Conservation (phyloP, 176 grass and related monocot genomes). For the Canna indica region DNA sequence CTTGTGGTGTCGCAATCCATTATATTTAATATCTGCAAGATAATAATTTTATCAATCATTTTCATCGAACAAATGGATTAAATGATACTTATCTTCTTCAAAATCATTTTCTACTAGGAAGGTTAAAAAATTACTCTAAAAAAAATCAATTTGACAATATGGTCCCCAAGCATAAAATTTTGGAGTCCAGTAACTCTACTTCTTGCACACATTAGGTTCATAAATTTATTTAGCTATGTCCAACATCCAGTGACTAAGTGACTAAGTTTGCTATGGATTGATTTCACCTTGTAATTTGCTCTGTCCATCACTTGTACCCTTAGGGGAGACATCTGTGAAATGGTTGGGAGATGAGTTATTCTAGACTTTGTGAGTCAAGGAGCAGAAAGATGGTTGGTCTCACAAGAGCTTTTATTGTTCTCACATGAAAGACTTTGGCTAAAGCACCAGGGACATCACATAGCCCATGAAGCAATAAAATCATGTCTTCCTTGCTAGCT, state of each 20-base stretch:
- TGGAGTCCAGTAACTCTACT: background rate
- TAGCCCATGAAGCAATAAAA: background rate
- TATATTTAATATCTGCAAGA: background rate
- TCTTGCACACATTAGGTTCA: background rate
- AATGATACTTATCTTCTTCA: background rate
- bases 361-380: background rate
- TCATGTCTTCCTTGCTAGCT: background rate
- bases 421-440: conserved; percentile 3
- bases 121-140: background rate
- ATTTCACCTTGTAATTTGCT: background rate
- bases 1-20: background rate
- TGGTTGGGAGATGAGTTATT: background rate
- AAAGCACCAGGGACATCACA: background rate
- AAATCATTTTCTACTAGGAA: background rate
- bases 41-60: background rate
- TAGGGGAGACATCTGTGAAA: conserved; percentile 7
- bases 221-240: background rate
- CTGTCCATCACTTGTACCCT: background rate
- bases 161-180: background rate
- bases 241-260: background rate
- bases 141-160: background rate
- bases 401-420: conserved; percentile 2
- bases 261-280: background rate
- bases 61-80: background rate
- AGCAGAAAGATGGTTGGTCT: background rate